Evolutionary conservation across 2,329 filamentous ascomycete species (phyloP).

Genomic region (Dactylellina leptospora): DNA sequence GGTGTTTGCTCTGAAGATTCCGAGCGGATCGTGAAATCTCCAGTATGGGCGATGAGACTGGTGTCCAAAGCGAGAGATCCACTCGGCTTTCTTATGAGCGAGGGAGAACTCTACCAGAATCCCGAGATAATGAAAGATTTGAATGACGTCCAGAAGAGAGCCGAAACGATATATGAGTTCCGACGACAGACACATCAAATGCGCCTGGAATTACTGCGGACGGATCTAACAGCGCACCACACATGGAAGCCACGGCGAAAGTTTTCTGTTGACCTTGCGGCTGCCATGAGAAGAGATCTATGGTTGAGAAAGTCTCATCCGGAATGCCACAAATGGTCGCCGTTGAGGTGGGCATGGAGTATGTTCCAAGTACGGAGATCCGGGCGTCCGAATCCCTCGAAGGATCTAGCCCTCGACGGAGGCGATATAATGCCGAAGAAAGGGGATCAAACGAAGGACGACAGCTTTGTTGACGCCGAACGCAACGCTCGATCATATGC

Average conservation of each 20-base stretch:
- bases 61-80: conserved; percentile 40
- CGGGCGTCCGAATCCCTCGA: neutral
- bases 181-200: conserved; percentile 7
- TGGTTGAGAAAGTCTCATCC: conserved; percentile 26
- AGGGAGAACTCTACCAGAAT: conserved; percentile 21
- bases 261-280: conserved; percentile 19
- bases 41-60: conserved; percentile 41
- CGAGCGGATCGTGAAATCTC: conserved; percentile 34
- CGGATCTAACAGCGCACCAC: conserved; percentile 25
- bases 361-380: conserved; percentile 35
- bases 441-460: conserved; percentile 11
- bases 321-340: conserved; percentile 21
- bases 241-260: conserved; percentile 23
- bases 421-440: neutral
- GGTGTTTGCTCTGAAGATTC: conserved; percentile 37
- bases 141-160: conserved; percentile 10
- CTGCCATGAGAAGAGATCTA: conserved; percentile 13
- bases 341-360: conserved; percentile 45
- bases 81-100: conserved; percentile 20
- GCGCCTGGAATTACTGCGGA: conserved; percentile 37
- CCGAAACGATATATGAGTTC: conserved; percentile 11
- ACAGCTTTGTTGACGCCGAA: conserved; percentile 6
- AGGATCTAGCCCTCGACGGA: neutral
- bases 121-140: conserved; percentile 23
- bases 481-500: conserved; percentile 13